Conservation (phyloP, 1,139 yeast genomes). For the Yarrowia galli region DNA sequence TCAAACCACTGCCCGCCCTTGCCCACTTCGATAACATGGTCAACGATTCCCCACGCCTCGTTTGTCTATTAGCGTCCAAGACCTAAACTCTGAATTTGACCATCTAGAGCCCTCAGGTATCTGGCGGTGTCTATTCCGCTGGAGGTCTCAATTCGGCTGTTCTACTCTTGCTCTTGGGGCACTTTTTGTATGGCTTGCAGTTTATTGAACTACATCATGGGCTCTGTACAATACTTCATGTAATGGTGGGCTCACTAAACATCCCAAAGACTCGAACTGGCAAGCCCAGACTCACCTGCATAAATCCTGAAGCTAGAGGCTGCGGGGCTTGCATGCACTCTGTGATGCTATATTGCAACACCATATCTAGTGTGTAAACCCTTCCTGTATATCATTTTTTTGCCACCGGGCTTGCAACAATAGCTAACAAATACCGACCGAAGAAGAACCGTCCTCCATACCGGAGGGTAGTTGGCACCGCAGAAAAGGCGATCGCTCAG, state of each 20-base stretch:
- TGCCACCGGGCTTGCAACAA: slow-evolving; percentile 49
- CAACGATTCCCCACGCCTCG: slow-evolving; percentile 11
- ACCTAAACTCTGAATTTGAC: background rate
- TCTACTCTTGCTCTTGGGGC: background rate
- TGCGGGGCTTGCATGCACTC: slow-evolving; percentile 34
- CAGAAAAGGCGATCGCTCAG: slow-evolving; percentile 50
- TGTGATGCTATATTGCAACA: slow-evolving; percentile 19
- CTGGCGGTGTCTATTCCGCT: no score
- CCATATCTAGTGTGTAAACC: slow-evolving; percentile 22
- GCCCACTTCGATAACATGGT: background rate
- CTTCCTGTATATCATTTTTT: slow-evolving; percentile 36
- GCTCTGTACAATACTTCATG: no score
- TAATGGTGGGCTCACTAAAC: background rate
- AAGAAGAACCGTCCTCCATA: slow-evolving; percentile 80
- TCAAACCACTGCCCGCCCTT: background rate
- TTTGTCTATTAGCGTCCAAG: background rate
- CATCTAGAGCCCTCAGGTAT: background rate
- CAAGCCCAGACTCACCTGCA: slow-evolving; percentile 32
- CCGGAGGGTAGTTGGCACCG: slow-evolving; percentile 70
- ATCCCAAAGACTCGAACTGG: slow-evolving; percentile 19
- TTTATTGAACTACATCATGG: no score
- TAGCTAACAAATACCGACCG: slow-evolving; percentile 88
- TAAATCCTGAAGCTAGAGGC: slow-evolving; percentile 15
- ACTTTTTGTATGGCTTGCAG: no score
- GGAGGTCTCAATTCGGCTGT: no score